phyloP scores from a whole-genome alignment of 1,284 basidiomycete genomes.

The Chiua sp. region DNA sequence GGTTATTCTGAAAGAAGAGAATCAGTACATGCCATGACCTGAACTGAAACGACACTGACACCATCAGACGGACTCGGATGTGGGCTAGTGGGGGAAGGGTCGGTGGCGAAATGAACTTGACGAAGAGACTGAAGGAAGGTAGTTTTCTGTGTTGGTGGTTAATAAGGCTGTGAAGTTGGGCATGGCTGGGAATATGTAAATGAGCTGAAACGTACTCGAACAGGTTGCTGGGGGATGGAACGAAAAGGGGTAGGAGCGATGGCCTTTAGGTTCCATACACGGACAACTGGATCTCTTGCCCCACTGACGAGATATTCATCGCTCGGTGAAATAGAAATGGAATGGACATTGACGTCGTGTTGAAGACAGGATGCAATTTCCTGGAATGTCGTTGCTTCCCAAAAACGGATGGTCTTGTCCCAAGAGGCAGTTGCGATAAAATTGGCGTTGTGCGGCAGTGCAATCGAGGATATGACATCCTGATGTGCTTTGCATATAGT shows the following conservation, averaged over 20 bases:
- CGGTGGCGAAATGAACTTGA: no score
- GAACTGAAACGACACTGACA: no score
- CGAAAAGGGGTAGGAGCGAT: conserved; percentile 24
- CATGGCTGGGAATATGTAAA: background rate
- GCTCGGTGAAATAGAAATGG: conserved; percentile 24
- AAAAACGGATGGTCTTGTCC: conserved; percentile 31
- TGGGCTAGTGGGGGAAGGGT: no score
- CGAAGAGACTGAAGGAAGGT: no score
- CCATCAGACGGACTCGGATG: no score
- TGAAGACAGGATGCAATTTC: conserved; percentile 21
- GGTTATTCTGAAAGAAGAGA: background rate
- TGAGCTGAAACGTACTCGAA: conserved; percentile 13
- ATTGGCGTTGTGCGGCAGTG: conserved; percentile 10
- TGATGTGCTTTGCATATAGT: conserved; percentile 10
- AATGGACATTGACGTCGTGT: conserved; percentile 15
- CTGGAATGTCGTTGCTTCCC: conserved; percentile 21
- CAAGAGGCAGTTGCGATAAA: conserved; percentile 29
- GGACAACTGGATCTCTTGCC: conserved; percentile 16
- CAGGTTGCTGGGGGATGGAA: conserved; percentile 14
- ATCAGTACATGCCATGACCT: no score
- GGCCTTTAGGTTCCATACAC: conserved; percentile 20
- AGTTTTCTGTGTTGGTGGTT: background rate
- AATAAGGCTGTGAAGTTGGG: background rate
- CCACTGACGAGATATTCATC: conserved; percentile 22
- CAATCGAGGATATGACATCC: conserved; percentile 24